A percentile compares a stretch with the other conserved stretches of the same genome.
These are phyloP conservation scores for Ogataea polymorpha DNA, from an alignment of 805 yeast genomes.

Conservation along the genomic window DNA sequence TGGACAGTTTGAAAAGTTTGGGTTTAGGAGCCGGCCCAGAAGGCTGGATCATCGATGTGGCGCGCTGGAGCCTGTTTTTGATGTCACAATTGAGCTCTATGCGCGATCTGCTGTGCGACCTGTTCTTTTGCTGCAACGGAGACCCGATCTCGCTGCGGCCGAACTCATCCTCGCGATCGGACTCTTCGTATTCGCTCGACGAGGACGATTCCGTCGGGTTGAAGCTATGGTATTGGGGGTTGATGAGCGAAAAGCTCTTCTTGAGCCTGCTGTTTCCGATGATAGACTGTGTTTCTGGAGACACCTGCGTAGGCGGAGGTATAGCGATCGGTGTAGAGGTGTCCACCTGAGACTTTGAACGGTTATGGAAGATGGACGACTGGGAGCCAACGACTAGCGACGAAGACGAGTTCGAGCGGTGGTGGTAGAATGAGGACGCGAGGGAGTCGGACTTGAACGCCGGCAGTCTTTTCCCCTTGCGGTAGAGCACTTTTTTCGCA, in stretches of 20 bases:
- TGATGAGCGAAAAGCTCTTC: conserved; percentile 25
- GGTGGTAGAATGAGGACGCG: conserved; percentile 20
- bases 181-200: conserved; percentile 20
- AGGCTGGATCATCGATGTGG: conserved; percentile 26
- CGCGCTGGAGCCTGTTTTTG: conserved; percentile 26
- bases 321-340: conserved; percentile 13
- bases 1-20: conserved; percentile 16
- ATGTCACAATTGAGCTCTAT: conserved; percentile 17
- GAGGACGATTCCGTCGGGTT: conserved; percentile 14
- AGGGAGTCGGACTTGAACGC: conserved; percentile 21
- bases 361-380: conserved; percentile 14
- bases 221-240: conserved; percentile 21
- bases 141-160: conserved; percentile 32
- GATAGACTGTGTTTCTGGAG: conserved; percentile 23
- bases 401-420: conserved; percentile 21
- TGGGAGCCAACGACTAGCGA: conserved; percentile 6
- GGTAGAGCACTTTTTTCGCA: conserved; percentile 12
- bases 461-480: conserved; percentile 13
- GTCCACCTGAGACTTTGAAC: conserved; percentile 16
- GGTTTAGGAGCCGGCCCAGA: conserved; percentile 5
- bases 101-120: conserved; percentile 16
- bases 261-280: conserved; percentile 19
- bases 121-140: conserved; percentile 36
- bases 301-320: conserved; percentile 10
- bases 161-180: conserved; percentile 17